Conservation (phyloP, 2,329 filamentous ascomycete species). For the Delphinella strobiligena region DNA sequence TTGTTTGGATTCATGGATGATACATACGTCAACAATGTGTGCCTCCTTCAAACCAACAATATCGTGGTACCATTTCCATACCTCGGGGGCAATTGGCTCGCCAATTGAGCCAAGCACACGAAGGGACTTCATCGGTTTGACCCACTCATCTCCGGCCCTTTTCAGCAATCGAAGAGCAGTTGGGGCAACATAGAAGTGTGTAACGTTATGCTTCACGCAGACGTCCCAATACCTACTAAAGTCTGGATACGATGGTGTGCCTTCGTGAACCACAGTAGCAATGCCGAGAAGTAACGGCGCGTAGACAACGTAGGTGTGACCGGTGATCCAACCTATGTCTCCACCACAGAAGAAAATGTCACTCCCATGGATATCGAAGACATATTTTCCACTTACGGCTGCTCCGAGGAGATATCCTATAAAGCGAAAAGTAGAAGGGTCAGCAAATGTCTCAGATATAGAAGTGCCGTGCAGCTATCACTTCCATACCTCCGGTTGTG, state of each 20-base stretch:
- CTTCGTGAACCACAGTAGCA: conserved; percentile 92
- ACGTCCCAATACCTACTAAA: conserved; percentile 99
- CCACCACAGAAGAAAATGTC: conserved; percentile 96
- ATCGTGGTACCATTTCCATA: conserved; percentile 99
- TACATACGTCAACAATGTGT: conserved; percentile 83
- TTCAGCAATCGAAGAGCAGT: conserved; percentile 89
- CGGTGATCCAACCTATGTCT: conserved; percentile 98
- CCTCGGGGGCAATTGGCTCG: conserved; percentile 92
- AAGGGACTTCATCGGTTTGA: conserved; percentile 82
- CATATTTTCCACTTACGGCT: conserved; percentile 90
- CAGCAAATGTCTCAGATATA: too few relatives aligned
- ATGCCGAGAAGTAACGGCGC: conserved; percentile 86
- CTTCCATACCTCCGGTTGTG: too few relatives aligned
- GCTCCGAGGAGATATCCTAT: conserved; percentile 90
- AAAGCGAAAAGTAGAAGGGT: too few relatives aligned
- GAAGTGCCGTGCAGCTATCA: too few relatives aligned
- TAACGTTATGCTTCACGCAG: conserved; percentile 86
- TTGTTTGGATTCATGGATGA: neutral
- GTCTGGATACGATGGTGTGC: conserved; percentile 91
- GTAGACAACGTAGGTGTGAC: conserved; percentile 97
- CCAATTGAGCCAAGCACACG: conserved; percentile 92
- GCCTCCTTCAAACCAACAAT: conserved; percentile 85
- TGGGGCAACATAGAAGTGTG: conserved; percentile 96
- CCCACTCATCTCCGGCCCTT: conserved; percentile 86
- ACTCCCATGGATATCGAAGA: conserved; percentile 91